These are phyloP conservation scores for Phoma sp. DNA, from an alignment of 2,329 filamentous ascomycete species.

Conservation along the genomic window DNA sequence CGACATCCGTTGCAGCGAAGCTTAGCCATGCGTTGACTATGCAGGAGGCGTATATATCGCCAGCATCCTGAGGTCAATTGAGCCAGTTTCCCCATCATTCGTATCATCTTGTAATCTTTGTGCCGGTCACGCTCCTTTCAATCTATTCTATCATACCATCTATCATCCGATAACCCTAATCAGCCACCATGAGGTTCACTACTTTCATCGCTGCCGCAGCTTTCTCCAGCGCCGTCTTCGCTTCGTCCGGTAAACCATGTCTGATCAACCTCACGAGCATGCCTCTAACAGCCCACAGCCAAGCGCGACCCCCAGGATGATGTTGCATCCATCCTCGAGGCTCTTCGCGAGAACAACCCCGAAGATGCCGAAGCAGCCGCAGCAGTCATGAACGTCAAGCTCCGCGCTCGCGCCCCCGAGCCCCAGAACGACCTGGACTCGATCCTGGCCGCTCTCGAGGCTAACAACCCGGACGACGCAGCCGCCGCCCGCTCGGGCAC, in stretches of 20 bases:
- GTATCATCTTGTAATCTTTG: conserved; percentile 29
- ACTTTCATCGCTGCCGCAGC: conserved; percentile 31
- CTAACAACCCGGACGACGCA: conserved; percentile 35
- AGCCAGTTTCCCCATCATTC: conserved; percentile 18
- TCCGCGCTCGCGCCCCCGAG: conserved; percentile 24
- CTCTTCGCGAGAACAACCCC: conserved; percentile 37
- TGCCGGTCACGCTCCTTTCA: conserved; percentile 39
- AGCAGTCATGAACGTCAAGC: conserved; percentile 34
- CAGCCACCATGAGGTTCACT: conserved; percentile 38
- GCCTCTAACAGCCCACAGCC: conserved; percentile 8
- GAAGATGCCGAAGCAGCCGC: conserved; percentile 36
- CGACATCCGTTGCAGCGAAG: conserved; percentile 22
- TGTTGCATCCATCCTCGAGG: conserved; percentile 35
- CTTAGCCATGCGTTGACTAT: conserved; percentile 11
- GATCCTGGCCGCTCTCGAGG: conserved; percentile 31
- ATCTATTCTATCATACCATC: conserved; percentile 10
- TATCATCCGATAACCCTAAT: conserved; percentile 9
- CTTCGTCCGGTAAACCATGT: conserved; percentile 24
- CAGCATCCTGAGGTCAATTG: conserved; percentile 5
- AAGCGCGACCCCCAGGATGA: conserved; percentile 31
- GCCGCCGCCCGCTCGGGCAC: conserved; percentile 25
- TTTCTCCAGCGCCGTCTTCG: conserved; percentile 38
- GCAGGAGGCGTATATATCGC: conserved; percentile 25
- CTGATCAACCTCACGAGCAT: background rate
- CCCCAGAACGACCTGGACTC: conserved; percentile 29